These are phyloP conservation scores for Globisporangium cederbergense DNA, from an alignment of 352 stramenopile genomes.

Conservation along the genomic window DNA sequence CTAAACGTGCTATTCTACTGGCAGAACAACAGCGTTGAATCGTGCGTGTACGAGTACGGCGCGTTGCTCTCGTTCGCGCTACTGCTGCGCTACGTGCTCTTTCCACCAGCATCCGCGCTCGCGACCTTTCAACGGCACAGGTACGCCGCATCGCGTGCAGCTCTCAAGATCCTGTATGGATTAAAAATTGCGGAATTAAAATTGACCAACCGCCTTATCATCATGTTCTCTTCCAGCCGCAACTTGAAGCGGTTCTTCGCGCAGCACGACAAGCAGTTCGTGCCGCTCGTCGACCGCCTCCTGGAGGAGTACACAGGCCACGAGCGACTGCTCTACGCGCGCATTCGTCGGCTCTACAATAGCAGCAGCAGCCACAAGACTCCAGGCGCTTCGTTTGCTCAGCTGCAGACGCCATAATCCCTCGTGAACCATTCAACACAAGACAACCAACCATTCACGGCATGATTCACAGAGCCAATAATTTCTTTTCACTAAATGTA, in stretches of 20 bases:
- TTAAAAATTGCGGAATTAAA: neutral
- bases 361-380: neutral
- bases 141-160: conserved; percentile 11
- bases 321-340: conserved; percentile 47
- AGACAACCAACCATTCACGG: neutral
- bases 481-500: conserved; percentile 12
- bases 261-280: conserved; percentile 41
- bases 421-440: too few relatives aligned
- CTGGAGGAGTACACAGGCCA: conserved; percentile 53
- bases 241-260: conserved; percentile 45
- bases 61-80: conserved; percentile 29
- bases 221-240: conserved; percentile 14
- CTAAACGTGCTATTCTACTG: conserved; percentile 6
- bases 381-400: neutral
- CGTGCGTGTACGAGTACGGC: conserved; percentile 26
- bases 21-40: conserved; percentile 1
- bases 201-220: neutral
- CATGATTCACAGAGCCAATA: neutral
- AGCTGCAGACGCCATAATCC: conserved; percentile 7
- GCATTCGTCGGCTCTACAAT: conserved; percentile 41
- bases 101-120: conserved; percentile 38
- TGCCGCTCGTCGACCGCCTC: conserved; percentile 33
- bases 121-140: conserved; percentile 30
- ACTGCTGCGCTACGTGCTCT: conserved; percentile 33
- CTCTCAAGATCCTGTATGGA: neutral